Conservation (phyloP, 148 eudicot genomes). For the Vaccinium macrocarpon region DNA sequence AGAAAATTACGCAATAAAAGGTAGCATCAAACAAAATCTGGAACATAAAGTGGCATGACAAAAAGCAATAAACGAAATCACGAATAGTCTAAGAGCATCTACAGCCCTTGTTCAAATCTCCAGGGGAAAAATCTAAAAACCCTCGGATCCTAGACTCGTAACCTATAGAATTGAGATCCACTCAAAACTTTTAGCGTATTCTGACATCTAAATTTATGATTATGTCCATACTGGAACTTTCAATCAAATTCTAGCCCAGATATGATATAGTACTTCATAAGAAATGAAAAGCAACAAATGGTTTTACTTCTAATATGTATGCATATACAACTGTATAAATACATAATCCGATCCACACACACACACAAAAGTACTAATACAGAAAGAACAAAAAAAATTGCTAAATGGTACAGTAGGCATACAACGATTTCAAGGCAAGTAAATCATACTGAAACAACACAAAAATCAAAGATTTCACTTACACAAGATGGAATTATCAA, state of each 20-base stretch:
- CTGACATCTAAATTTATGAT: neutral
- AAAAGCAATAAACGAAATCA: neutral
- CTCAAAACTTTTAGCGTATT: neutral
- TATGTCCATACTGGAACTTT: neutral
- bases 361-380: too few relatives aligned
- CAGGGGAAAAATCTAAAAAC: neutral
- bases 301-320: neutral
- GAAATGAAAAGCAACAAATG: neutral
- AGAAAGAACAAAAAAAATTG: neutral
- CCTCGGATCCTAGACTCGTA: neutral
- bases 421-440: neutral
- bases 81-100: neutral
- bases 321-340: neutral
- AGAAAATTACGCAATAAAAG: neutral
- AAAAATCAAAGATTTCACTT: neutral
- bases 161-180: neutral
- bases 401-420: too few relatives aligned
- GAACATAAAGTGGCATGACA: neutral
- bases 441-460: neutral
- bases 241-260: neutral
- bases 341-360: neutral
- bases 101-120: neutral
- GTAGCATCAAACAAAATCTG: neutral
- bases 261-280: neutral
- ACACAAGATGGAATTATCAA: neutral